Base-by-base conservation (phyloP, 768 basidiomycete species). In the Pholiota molesta region DNA sequence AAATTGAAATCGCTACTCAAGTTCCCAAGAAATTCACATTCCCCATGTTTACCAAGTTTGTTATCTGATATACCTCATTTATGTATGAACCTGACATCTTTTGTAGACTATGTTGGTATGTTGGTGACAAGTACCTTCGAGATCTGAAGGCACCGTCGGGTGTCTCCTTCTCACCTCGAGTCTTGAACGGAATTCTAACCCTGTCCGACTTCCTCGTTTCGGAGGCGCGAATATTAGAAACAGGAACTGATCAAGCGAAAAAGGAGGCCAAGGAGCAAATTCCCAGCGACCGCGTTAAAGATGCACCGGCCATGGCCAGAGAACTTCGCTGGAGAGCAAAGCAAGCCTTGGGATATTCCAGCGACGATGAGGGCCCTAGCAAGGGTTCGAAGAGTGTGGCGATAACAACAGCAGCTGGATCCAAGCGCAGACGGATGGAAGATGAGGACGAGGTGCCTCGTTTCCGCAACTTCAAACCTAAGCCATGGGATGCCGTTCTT, bases 1-100 rank as follows among this genome's bases (percentile, higher is more conserved):
- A 95, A 54, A 97, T 99, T 67, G 97, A 99, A 74, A 92, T 94
- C 65, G 82, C 85, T 2, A 98, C 96, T 1, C 90, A 91, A 59
- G 97, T 98, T 0, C 95, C 97, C 0, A 95, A 92, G 74, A 92
- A 92, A 73, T 95, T 95, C 73, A 83, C 92, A 47, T 96, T 93
- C 69, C 94, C 94, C 1, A 80, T 89, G 72, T 93, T 95, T 68
- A 78, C 88, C 59, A 89, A 83, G 92, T 92, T 69, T 6, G 78
- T 71, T 71, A 21, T 61, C 9, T 28, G 37, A 13, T 21, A 55
- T 52, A 11, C 54, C 14, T 44, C 42, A 19, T 16, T 44, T 23
- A 14, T 14, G 21, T 39, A 7, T n/a, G 26, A 9, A 21, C 14
- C 35, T 52, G 37, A 57, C 23, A 28, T 44, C 52, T 55, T 11